Percentiles rank a stretch among this genome's conserved stretches.
phyloP scores from a whole-genome alignment of 2,329 filamentous ascomycete genomes.

The Monosporascus ibericus region DNA sequence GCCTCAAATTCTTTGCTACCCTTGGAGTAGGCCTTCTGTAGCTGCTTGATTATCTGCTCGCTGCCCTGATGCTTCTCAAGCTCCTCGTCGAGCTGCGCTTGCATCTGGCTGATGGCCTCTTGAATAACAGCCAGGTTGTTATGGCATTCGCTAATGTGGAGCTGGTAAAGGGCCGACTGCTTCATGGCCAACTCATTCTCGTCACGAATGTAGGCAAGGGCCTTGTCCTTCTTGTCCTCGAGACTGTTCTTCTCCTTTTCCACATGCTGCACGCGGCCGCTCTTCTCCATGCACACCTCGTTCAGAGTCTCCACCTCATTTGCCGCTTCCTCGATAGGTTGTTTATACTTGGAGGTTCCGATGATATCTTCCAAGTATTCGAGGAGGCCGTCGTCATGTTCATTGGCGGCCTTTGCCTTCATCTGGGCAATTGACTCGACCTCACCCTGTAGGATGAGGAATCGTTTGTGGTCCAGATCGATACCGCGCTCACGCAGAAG shows the following conservation, averaged over 20 bases:
- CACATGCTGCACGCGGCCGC: slow-evolving; percentile 88
- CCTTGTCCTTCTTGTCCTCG: slow-evolving; percentile 95
- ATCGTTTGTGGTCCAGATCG: slow-evolving; percentile 96
- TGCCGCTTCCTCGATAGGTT: slow-evolving; percentile 90
- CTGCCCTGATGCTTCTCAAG: slow-evolving; percentile 87
- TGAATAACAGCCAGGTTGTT: slow-evolving; percentile 85
- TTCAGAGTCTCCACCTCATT: slow-evolving; percentile 87
- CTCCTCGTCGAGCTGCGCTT: slow-evolving; percentile 78
- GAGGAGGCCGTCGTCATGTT: slow-evolving; percentile 91
- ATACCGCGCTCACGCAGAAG: slow-evolving; percentile 83
- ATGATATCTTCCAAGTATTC: slow-evolving; percentile 99
- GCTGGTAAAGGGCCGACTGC: slow-evolving; percentile 86
- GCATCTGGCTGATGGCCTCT: slow-evolving; percentile 86
- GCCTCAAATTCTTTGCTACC: slow-evolving; percentile 78
- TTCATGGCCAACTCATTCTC: slow-evolving; percentile 90
- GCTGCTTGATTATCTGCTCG: slow-evolving; percentile 81
- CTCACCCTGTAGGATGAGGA: slow-evolving; percentile 93
- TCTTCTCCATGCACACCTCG: slow-evolving; percentile 93
- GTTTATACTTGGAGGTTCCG: slow-evolving; percentile 96
- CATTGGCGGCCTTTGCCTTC: slow-evolving; percentile 92
- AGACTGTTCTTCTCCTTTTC: slow-evolving; percentile 93
- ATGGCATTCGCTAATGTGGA: slow-evolving; percentile 81
- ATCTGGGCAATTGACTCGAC: slow-evolving; percentile 99
- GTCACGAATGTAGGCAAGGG: slow-evolving; percentile 78
- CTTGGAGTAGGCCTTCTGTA: slow-evolving; percentile 78